phyloP scores from a whole-genome alignment of 306 rosid species.

The Trifolium fragiferum region DNA sequence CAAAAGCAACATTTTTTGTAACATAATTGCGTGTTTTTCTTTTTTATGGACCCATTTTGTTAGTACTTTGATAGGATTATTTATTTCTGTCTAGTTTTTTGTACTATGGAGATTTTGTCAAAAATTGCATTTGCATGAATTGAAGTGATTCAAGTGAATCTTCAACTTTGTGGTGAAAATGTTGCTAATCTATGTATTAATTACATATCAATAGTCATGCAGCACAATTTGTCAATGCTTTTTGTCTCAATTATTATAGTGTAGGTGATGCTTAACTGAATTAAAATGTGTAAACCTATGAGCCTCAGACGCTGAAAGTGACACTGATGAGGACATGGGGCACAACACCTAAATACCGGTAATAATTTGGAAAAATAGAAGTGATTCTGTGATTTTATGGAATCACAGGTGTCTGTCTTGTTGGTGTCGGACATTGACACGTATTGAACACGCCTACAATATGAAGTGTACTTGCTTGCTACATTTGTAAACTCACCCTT shows the following conservation, averaged over 20 bases:
- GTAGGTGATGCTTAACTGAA: not conserved
- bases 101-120: no score
- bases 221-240: constrained; percentile 1
- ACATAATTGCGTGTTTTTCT: no score
- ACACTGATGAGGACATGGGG: not conserved
- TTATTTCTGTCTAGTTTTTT: no score
- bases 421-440: not conserved
- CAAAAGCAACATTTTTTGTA: not conserved
- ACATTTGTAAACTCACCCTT: not conserved
- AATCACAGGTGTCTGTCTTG: not conserved
- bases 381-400: not conserved
- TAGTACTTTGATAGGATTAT: no score
- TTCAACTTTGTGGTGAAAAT: not conserved
- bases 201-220: not conserved
- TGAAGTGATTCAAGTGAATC: not conserved
- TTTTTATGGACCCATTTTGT: no score
- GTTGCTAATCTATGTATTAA: not conserved
- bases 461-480: not conserved
- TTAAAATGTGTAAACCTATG: constrained; percentile 8
- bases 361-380: not conserved
- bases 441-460: not conserved
- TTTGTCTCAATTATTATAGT: not conserved
- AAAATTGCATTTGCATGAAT: not conserved
- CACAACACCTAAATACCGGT: not conserved
- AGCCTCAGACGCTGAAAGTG: no score